Conservation (phyloP, 2,329 filamentous ascomycete species). For the Penicillium oxalicum region DNA sequence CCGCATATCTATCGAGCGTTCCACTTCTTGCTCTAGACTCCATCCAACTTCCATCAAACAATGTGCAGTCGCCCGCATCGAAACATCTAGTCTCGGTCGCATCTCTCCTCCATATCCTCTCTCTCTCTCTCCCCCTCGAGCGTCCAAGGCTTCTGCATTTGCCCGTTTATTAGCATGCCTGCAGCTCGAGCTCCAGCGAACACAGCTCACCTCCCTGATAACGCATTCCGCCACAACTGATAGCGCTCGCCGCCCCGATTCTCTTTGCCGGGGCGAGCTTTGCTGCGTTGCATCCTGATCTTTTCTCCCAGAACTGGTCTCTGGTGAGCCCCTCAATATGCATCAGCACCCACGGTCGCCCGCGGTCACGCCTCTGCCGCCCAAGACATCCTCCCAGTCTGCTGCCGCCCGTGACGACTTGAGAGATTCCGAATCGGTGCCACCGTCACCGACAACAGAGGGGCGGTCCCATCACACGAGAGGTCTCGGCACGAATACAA, state of each 20-base stretch:
- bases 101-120: constrained; percentile 3
- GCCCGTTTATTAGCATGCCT: constrained; percentile 36
- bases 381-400: constrained; percentile 64
- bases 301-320: constrained; percentile 1
- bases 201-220: constrained; percentile 32
- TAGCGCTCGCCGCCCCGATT: constrained; percentile 11
- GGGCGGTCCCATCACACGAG: constrained; percentile 46
- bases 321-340: constrained; percentile 50
- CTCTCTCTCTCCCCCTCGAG: constrained; percentile 3
- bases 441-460: constrained; percentile 51
- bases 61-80: constrained; percentile 18
- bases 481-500: constrained; percentile 47
- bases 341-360: constrained; percentile 82
- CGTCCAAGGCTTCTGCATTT: constrained; percentile 5
- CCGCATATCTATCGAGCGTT: constrained; percentile 16
- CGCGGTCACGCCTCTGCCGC: constrained; percentile 57
- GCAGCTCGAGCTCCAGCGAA: constrained; percentile 25
- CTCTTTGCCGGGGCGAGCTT: constrained; percentile 15
- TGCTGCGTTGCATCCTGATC: constrained; percentile 1
- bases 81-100: constrained; percentile 7
- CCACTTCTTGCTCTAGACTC: constrained; percentile 5
- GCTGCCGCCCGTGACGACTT: constrained; percentile 69
- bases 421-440: constrained; percentile 58
- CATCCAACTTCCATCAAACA: constrained; percentile 19
- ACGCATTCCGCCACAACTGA: constrained; percentile 17